These are phyloP conservation scores for Harrya chromipes DNA, from an alignment of 768 basidiomycete genomes.

Conservation along the genomic window DNA sequence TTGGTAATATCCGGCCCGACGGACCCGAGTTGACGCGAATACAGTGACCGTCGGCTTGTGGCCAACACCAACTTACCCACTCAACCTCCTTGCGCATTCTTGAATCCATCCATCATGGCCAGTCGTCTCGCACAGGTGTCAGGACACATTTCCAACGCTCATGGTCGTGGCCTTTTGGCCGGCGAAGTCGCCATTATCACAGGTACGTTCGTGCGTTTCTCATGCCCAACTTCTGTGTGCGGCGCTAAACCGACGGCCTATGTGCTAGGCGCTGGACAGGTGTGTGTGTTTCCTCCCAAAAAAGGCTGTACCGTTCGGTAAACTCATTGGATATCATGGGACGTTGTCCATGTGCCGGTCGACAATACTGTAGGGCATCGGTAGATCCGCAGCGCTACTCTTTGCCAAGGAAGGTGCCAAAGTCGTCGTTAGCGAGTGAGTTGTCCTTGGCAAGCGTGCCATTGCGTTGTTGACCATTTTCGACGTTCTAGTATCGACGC, in stretches of 20 bases:
- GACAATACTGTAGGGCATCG: conserved; percentile 59
- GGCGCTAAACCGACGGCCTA: not conserved
- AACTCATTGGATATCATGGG: too few relatives aligned
- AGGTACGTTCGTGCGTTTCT: conserved; percentile 41
- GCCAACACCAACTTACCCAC: too few relatives aligned
- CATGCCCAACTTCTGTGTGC: not conserved
- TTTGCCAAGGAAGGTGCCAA: conserved; percentile 86
- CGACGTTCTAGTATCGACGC: conserved; percentile 58
- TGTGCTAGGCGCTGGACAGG: conserved; percentile 71
- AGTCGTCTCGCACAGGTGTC: conserved; percentile 66
- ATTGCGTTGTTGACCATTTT: conserved; percentile 2
- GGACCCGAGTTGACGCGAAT: too few relatives aligned
- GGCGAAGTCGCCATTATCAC: conserved; percentile 87
- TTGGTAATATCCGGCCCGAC: too few relatives aligned
- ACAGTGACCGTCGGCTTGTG: too few relatives aligned
- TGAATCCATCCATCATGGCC: conserved; percentile 36
- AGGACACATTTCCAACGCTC: conserved; percentile 57
- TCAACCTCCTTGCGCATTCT: too few relatives aligned
- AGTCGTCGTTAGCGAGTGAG: conserved; percentile 80
- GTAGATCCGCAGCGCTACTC: conserved; percentile 66
- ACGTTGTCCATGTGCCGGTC: too few relatives aligned
- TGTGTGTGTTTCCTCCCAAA: conserved; percentile 22
- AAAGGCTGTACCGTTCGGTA: too few relatives aligned
- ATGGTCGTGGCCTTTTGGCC: conserved; percentile 55
- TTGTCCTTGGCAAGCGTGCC: not conserved